A percentile compares a stretch with the other conserved stretches of the same genome.
These are phyloP conservation scores for Cladorrhinum sp. DNA, from an alignment of 2,329 filamentous ascomycete species.

Conservation along the genomic window DNA sequence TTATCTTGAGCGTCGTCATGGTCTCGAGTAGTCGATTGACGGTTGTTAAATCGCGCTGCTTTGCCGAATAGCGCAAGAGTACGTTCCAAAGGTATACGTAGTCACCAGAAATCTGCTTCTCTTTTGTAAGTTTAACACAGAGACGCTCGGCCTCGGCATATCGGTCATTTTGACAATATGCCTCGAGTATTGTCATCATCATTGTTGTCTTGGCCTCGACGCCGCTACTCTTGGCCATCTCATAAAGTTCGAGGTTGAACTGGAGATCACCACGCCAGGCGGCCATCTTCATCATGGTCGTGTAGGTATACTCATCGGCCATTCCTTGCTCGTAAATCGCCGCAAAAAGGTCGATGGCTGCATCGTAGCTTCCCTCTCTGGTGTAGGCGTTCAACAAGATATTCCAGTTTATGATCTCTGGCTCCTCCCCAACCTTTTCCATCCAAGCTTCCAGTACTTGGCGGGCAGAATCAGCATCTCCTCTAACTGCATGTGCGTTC, in stretches of 20 bases:
- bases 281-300: conserved; percentile 69
- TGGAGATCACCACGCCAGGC: conserved; percentile 70
- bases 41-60: conserved; percentile 51
- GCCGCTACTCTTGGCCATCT: conserved; percentile 53
- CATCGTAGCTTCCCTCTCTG: conserved; percentile 63
- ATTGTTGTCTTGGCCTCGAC: conserved; percentile 56
- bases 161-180: conserved; percentile 58
- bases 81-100: conserved; percentile 73
- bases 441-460: conserved; percentile 61
- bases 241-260: conserved; percentile 62
- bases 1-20: conserved; percentile 47
- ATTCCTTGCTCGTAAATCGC: conserved; percentile 48
- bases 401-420: conserved; percentile 68
- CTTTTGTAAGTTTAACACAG: conserved; percentile 53
- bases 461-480: conserved; percentile 58
- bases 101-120: conserved; percentile 45
- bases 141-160: conserved; percentile 56
- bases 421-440: conserved; percentile 48
- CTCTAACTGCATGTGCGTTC: conserved; percentile 67
- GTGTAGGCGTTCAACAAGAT: conserved; percentile 69
- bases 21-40: conserved; percentile 46
- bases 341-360: conserved; percentile 62
- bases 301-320: conserved; percentile 65
- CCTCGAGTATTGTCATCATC: conserved; percentile 63
- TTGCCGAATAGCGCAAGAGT: conserved; percentile 66